A percentile compares a stretch with the other conserved stretches of the same genome.
These are phyloP conservation scores for Opeltia flavorubescens DNA, from an alignment of 495 filamentous ascomycete species.

Conservation along the genomic window DNA sequence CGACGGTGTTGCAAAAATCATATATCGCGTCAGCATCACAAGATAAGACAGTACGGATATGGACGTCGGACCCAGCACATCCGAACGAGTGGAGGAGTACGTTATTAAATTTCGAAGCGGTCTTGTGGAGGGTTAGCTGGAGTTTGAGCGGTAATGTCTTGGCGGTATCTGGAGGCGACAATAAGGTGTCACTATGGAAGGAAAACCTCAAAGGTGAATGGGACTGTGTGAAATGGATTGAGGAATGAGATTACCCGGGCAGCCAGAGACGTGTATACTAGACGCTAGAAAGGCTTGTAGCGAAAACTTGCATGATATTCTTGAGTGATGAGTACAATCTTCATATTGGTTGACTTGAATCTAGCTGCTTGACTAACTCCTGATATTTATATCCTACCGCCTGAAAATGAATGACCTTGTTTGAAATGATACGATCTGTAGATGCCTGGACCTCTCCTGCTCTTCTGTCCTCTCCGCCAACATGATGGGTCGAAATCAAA, in stretches of 20 bases:
- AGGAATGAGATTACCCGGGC: constrained; percentile 76
- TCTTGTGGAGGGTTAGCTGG: constrained; percentile 96
- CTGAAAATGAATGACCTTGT: too few relatives aligned
- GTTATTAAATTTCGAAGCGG: constrained; percentile 69
- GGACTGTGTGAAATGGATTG: constrained; percentile 93
- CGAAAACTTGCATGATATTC: too few relatives aligned
- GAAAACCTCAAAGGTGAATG: constrained; percentile 54
- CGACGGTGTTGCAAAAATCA: constrained; percentile 79
- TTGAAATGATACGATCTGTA: too few relatives aligned
- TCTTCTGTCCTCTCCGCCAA: too few relatives aligned
- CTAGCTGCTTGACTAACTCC: too few relatives aligned
- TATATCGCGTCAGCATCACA: constrained; percentile 94
- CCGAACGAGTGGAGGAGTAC: constrained; percentile 65
- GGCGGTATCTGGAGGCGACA: constrained; percentile 86
- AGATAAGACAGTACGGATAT: constrained; percentile 94
- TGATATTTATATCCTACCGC: too few relatives aligned
- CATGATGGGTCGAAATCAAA: too few relatives aligned
- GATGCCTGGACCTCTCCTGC: too few relatives aligned
- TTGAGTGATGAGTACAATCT: too few relatives aligned
- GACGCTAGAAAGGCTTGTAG: too few relatives aligned
- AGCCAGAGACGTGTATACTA: background rate
- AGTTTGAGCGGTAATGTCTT: constrained; percentile 94
- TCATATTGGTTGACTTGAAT: too few relatives aligned
- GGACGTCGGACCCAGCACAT: constrained; percentile 60
- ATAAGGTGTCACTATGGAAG: constrained; percentile 69